Percentiles rank a stretch among this genome's conserved stretches.
Conservation (phyloP, 768 basidiomycete species). For the Lepiota subincarnata region DNA sequence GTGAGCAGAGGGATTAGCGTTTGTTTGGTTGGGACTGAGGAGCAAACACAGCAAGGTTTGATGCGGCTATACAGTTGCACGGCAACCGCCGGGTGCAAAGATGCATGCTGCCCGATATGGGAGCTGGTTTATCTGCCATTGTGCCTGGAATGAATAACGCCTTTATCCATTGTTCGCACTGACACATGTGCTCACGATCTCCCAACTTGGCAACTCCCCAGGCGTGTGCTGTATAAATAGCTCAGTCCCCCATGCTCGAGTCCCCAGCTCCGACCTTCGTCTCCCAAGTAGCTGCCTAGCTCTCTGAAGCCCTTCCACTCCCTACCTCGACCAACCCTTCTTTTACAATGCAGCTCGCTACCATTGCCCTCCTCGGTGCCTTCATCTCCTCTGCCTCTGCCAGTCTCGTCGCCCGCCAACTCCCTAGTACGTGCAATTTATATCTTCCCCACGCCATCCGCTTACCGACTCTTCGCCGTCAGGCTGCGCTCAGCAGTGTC, state of each 20-base stretch:
- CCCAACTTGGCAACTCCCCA: not conserved
- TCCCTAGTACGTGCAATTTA: conserved; percentile 29
- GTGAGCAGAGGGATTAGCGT: conserved; percentile 35
- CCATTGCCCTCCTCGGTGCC: conserved; percentile 35
- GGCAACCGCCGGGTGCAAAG: conserved; percentile 26
- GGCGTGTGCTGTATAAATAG: conserved; percentile 13
- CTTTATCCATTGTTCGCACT: conserved; percentile 20
- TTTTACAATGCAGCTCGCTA: conserved; percentile 49
- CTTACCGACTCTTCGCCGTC: not conserved
- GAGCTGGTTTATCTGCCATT: conserved; percentile 24
- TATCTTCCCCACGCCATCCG: not conserved
- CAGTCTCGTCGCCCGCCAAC: conserved; percentile 33
- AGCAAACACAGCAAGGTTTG: conserved; percentile 50
- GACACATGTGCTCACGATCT: not conserved
- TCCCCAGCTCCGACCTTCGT: conserved; percentile 15
- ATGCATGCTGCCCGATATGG: conserved; percentile 14
- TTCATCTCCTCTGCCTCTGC: conserved; percentile 38
- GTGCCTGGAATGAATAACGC: conserved; percentile 24
- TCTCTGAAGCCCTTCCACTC: conserved; percentile 13
- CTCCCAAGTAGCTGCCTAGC: conserved; percentile 18
- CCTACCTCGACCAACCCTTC: conserved; percentile 18
- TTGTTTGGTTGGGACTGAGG: conserved; percentile 41
- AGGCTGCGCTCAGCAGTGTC: conserved; percentile 54
- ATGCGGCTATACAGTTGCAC: conserved; percentile 45
- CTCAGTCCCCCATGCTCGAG: not conserved